Base-by-base conservation (phyloP, 805 yeast genomes). In the Saturnispora kantuleensis region DNA sequence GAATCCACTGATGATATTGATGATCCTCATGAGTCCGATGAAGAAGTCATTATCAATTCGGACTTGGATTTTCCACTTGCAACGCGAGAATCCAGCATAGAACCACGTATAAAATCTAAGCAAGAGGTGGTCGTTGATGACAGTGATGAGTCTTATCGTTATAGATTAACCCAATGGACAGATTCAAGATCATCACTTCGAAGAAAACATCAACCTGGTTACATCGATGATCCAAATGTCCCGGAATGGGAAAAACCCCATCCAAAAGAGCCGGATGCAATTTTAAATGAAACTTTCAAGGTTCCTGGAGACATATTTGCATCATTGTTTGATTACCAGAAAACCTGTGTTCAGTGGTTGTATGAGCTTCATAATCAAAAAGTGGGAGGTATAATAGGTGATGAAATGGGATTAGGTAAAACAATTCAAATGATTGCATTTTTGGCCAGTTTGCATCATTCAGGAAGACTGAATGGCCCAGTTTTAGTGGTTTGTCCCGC, bases 341-440 rank as follows among this genome's bases (percentile, higher is more conserved):
- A 85, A 55, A 93, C 97, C 0, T 87, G 97, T 50, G 97, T 93
- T 1, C 96, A 93, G 56, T 90, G 98, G 98, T 73, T 93, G 2
- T 89, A 94, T 81, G 98, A 93, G 57, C 67, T 93, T n/a, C 81
- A 84, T 55, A 71, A 78, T 16, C 97, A 93, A 60, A 78, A 76
- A 41, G 82, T 89, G 3, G 98, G 98, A 2, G 98, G 98, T 0
- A 93, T 93, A 17, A 73, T 93, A 35, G 97, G 97, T 21, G 98
- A 93, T 63, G 98, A 93, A 61, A 93, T 93, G 98, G 98, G 98
- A 0, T 65, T 93, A 13, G 98, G 98, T 2, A 93, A 93, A 57
- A 93, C 98, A 0, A 83, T 93, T 41, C 97, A 93, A 58, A 76
- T 93, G 8, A 87, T 88, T 37, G 79, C 97, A 1, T 93, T 90